Base-by-base conservation (phyloP, 1,284 basidiomycete genomes). In the Crucibulum parvulum region DNA sequence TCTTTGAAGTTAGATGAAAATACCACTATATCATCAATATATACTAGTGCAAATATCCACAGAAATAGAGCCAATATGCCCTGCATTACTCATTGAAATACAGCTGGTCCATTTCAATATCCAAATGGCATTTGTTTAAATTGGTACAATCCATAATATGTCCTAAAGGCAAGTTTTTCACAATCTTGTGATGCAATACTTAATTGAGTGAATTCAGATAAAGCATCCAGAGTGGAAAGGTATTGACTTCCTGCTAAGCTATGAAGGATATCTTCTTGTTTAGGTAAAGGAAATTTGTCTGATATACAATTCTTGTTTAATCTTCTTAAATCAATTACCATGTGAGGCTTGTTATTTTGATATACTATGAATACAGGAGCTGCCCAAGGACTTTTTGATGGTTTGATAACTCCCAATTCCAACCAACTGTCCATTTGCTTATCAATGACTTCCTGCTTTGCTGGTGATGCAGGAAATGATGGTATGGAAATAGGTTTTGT, bases 251-350 rank as follows among this genome's bases (percentile, higher is more conserved):
- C 79, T 0, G 69, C 66, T 0, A 82, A 62, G 0, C 72, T 62
- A 37, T 72, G 69, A 0, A 82, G 47, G 16, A 81, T 81, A 37
- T 80, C 78, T 1, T 59, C 55, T 52, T 79, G 76, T 16, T 70
- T 51, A 0, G 80, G 80, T 11, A 83, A 41, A n/a, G 78, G 80
- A 60, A 78, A 82, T 61, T 81, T 75, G 58, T 82, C 78, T 0
- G 75, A 69, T 1, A 78, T 72, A 8, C 18, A 63, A 10, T 53
- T 53, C 18, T 58, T 63, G 46, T 70, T 67, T 0, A 69, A 55
- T 35, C 53, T 58, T 11, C 64, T 39, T 1, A 62, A 51, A 46
- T 71, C 69, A 1, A 70, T 62, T 0, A 70, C 68, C 43, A 70
- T 51, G 5, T 66, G 56, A 11, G 70, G 69, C 45, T 71, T 71